Base-by-base conservation (phyloP, 1,139 yeast genomes). In the Scheffersomyces parashehatae region DNA sequence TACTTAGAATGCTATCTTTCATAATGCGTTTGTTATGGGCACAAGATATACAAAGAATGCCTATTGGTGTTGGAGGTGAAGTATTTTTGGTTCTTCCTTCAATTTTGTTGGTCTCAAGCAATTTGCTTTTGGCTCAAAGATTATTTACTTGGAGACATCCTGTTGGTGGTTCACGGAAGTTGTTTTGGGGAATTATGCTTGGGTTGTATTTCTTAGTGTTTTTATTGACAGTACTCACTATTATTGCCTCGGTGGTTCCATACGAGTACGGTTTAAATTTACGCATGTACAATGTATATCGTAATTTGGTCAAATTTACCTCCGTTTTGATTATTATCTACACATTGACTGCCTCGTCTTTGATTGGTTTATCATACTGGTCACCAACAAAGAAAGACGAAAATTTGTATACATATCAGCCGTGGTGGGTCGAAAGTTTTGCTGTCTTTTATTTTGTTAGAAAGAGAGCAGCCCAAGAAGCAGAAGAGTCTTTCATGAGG, bases 141-240 rank as follows among this genome's bases (percentile, higher is more conserved):
- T 72, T 86, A 37, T 86, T 85, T 65, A 85, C 91, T 8, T 85
- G 93, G 89, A 73, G 88, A 57, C 95, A 87, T 58, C 95, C 95
- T 3, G 85, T 82, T 38, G 80, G 86, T 26, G 95, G 93, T 42
- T 73, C 82, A 20, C 62, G 79, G 38, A 67, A 61, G 42, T 55
- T 75, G 38, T 83, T 85, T 57, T 81, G 85, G 81, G 50, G 53
- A 12, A 45, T 70, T 35, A 83, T 86, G 86, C 58, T 75, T 37
- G 42, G 61, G 1, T 55, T 80, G 30, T 86, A 87, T 59, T 58
- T 63, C 3, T 49, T 83, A 40, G 91, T 86, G 26, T 46, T 75
- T 37, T 82, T 81, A 11, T 70, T 86, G 39, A 74, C 85, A 39
- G 77, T 73, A 7, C 79, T 85, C 82, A 87, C 91, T 3, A 76